Conservation (phyloP, 331 rosid genomes). For the Pyracantha coccinea region DNA sequence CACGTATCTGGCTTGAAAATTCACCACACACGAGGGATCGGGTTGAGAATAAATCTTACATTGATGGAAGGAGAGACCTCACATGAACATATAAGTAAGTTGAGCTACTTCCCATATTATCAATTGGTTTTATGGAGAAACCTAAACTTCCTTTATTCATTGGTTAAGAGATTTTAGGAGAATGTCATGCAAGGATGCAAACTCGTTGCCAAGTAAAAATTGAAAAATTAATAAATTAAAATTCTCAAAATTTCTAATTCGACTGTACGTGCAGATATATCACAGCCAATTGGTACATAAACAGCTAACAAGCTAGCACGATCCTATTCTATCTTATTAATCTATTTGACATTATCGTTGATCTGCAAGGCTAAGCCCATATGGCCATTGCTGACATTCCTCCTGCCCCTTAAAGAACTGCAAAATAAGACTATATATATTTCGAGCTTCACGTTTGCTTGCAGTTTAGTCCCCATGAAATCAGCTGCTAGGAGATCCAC, state of each 20-base stretch:
- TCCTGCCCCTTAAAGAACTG: slow-evolving; percentile 63
- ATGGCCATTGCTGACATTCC: slow-evolving; percentile 69
- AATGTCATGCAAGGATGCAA: background rate
- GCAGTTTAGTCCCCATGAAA: slow-evolving; percentile 59
- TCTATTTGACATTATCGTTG: no score
- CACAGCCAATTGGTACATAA: background rate
- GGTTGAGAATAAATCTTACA: no score
- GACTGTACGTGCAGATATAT: background rate
- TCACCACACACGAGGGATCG: no score
- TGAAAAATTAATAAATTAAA: background rate
- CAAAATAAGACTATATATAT: slow-evolving; percentile 22
- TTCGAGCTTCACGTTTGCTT: slow-evolving; percentile 39
- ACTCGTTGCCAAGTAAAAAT: background rate
- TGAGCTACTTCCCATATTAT: no score
- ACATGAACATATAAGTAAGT: no score
- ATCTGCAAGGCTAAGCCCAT: slow-evolving; percentile 46
- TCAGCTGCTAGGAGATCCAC: slow-evolving; percentile 58
- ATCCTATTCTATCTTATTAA: no score
- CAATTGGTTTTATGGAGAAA: no score
- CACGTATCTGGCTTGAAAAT: no score
- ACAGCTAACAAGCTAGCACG: no score
- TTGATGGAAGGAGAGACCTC: accelerated
- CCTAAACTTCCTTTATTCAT: no score
- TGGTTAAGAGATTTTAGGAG: background rate
- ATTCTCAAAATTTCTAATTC: background rate